These are phyloP conservation scores for Botrytis paeoniae DNA, from an alignment of 2,329 filamentous ascomycete genomes.

Conservation along the genomic window DNA sequence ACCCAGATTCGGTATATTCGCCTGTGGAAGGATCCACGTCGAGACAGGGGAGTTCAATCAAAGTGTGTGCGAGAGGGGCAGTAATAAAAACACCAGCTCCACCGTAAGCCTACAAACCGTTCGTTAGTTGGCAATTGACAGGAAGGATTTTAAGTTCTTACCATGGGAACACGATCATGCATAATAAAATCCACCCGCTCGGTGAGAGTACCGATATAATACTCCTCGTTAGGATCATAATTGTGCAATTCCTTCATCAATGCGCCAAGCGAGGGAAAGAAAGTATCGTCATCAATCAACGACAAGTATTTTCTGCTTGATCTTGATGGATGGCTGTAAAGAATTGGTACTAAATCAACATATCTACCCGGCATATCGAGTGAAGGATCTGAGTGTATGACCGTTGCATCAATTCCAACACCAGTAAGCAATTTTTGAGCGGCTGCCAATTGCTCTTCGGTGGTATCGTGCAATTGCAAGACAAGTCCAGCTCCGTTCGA, in stretches of 20 bases:
- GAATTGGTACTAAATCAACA: slow-evolving; percentile 51
- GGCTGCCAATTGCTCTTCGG: slow-evolving; percentile 48
- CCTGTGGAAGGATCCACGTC: slow-evolving; percentile 27
- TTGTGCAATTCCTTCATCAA: slow-evolving; percentile 38
- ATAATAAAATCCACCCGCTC: slow-evolving; percentile 37
- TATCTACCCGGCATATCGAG: slow-evolving; percentile 60
- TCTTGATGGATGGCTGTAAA: slow-evolving; percentile 48
- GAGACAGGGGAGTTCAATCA: slow-evolving; percentile 30
- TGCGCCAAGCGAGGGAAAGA: slow-evolving; percentile 34
- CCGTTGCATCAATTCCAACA: slow-evolving; percentile 55
- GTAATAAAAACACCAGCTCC: slow-evolving; percentile 38
- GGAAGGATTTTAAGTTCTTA: background rate
- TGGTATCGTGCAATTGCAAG: slow-evolving; percentile 52
- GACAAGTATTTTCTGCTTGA: slow-evolving; percentile 32
- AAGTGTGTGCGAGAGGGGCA: slow-evolving; percentile 26
- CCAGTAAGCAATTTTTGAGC: slow-evolving; percentile 46
- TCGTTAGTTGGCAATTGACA: slow-evolving; percentile 28
- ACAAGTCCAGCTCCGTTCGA: slow-evolving; percentile 58
- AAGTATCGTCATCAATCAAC: slow-evolving; percentile 39
- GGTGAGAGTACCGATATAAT: slow-evolving; percentile 37
- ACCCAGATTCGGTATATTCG: slow-evolving; percentile 28
- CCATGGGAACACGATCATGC: slow-evolving; percentile 18
- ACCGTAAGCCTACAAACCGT: slow-evolving; percentile 30
- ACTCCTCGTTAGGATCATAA: slow-evolving; percentile 32
- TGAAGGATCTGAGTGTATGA: slow-evolving; percentile 51